These are phyloP conservation scores for Termitomyces sp. DNA, from an alignment of 768 basidiomycete genomes.

Conservation along the genomic window DNA sequence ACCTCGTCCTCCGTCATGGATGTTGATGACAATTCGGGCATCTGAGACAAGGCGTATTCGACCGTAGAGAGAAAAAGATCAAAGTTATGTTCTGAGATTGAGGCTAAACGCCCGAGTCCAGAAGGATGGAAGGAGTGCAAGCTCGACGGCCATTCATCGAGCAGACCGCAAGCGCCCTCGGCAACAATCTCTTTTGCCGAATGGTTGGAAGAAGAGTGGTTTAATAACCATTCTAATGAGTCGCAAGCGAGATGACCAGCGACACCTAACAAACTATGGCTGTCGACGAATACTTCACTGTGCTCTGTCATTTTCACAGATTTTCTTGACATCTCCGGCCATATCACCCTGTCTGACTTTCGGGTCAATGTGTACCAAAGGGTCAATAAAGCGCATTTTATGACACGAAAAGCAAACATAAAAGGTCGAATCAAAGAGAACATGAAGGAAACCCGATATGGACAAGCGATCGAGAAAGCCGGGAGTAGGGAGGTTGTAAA, in stretches of 20 bases:
- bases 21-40: not conserved
- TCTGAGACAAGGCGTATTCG: not conserved
- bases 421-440: not conserved
- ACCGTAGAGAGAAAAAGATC: not conserved
- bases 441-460: not conserved
- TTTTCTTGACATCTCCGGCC: not conserved
- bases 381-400: not conserved
- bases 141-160: not conserved
- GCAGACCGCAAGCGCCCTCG: not conserved
- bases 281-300: not conserved
- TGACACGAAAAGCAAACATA: not conserved
- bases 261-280: not conserved
- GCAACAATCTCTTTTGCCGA: not conserved
- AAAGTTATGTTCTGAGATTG: not conserved
- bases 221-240: not conserved
- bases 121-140: not conserved
- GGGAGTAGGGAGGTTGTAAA: not conserved
- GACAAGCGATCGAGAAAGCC: not conserved
- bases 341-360: not conserved
- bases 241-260: not conserved
- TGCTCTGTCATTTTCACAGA: not conserved
- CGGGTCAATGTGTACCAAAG: not conserved
- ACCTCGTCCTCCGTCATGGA: not conserved
- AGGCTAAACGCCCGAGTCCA: not conserved
- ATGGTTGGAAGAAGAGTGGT: conserved; percentile 1